Base-by-base conservation (phyloP, 1,284 basidiomycete genomes). In the Fomitopsis pinicola region DNA sequence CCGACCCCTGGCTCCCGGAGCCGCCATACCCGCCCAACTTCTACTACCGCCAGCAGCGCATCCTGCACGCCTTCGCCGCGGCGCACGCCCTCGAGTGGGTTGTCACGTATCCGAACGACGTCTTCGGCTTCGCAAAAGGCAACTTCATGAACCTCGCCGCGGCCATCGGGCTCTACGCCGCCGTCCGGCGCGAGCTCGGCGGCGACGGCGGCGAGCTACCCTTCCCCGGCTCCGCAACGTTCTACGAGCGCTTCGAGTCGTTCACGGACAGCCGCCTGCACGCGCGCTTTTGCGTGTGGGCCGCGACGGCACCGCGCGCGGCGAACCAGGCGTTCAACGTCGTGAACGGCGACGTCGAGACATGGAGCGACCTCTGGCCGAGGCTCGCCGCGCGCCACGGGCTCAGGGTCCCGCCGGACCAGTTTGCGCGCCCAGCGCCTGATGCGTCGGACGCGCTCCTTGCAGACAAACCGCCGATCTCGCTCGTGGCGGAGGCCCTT, bases 281-380 rank as follows among this genome's bases (percentile, higher is more conserved):
- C 52, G 52, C 52, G 30, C 30, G 35, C 30, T 53, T 53, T 15
- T 53, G 52, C 36, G 30, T 53, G 33, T 53, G 52, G 52, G 52
- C 52, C 15, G 33, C 33, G 30, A 53, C 52, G 3, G 52, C 52
- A 15, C 52, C 52, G 30, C n/a, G 52, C 36, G 52, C 52, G 17
- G 17, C 15, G 33, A 53, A 53, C 52, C 33, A 53, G 36, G 52
- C 52, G 52, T 53, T 53, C 52, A 53, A 53, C 52, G 52, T 53
- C 35, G 52, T 53, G n/a, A 53, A 53, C 52, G 52, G 52, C 52
- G 52, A 53, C 33, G 52, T 53, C 52, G 52, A 53, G 52, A 53
- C 14, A 9, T 53, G 52, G 52, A 30, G 22, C 22, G 36, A 22
- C 52, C 2, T 53, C 30, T 53, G 52, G 52, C 52, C 52, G 5